A percentile compares a stretch with the other conserved stretches of the same genome.
Conservation (phyloP, 2,329 filamentous ascomycete genomes). For the Stagonosporopsis cucurbitacearum region DNA sequence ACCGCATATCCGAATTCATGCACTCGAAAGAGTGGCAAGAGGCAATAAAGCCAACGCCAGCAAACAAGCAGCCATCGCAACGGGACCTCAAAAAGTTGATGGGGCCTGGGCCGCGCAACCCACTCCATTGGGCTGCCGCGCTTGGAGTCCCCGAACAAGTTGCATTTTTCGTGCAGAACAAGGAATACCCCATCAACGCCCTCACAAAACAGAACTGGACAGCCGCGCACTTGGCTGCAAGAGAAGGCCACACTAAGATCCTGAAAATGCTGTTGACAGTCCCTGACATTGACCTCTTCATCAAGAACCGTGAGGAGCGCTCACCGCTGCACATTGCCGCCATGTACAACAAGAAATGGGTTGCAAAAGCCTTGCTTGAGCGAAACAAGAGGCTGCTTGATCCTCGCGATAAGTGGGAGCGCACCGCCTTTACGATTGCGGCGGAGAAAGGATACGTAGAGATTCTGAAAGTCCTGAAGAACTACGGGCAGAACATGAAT, state of each 20-base stretch:
- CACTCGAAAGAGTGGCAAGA: constrained; percentile 6
- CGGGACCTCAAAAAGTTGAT: constrained; percentile 3
- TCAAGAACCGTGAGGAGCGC: constrained; percentile 24
- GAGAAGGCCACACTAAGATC: constrained; percentile 22
- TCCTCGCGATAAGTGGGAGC: constrained; percentile 14
- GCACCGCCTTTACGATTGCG: constrained; percentile 23
- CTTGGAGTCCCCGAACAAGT: constrained; percentile 21
- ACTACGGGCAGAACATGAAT: constrained; percentile 22
- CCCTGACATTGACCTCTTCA: constrained; percentile 19
- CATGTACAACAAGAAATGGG: constrained; percentile 12
- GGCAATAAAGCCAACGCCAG: not conserved
- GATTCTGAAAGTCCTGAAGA: constrained; percentile 20
- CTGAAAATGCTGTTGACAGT: constrained; percentile 22
- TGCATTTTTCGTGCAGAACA: constrained; percentile 18
- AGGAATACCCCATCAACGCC: constrained; percentile 29
- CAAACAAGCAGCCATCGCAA: not conserved
- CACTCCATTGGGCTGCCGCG: constrained; percentile 28
- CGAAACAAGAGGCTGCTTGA: constrained; percentile 11
- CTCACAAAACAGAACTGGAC: constrained; percentile 26
- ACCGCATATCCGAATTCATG: constrained; percentile 14
- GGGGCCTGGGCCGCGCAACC: constrained; percentile 25
- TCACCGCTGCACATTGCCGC: constrained; percentile 27
- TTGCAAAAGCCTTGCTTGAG: constrained; percentile 19
- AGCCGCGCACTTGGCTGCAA: constrained; percentile 25
- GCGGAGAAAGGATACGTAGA: constrained; percentile 21